Evolutionary conservation across 148 eudicot genomes (phyloP).

Genomic region (Heliamphora exappendiculata): DNA sequence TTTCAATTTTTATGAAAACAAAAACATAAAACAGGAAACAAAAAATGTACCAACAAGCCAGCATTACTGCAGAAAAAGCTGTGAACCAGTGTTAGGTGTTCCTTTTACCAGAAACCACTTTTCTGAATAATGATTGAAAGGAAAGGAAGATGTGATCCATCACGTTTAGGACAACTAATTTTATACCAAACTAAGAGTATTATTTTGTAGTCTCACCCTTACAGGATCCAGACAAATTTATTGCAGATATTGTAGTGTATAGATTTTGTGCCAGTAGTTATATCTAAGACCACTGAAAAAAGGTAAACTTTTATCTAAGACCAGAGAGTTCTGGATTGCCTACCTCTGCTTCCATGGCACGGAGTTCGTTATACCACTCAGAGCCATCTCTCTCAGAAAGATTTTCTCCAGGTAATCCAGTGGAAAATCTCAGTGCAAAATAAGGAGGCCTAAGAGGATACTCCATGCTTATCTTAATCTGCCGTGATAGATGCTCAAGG

Average conservation of each 20-base stretch:
- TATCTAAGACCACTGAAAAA: neutral
- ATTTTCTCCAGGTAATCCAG: conserved; percentile 34
- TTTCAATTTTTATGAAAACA: no score
- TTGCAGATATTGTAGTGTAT: neutral
- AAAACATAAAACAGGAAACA: no score
- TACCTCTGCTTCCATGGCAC: conserved; percentile 98
- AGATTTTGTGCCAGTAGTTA: neutral
- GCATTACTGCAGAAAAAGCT: neutral
- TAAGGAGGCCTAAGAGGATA: conserved; percentile 91
- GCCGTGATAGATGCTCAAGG: conserved; percentile 23
- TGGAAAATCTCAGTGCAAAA: conserved; percentile 37
- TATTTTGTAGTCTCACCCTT: neutral
- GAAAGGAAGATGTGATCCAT: neutral
- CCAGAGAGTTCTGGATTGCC: conserved; percentile 13
- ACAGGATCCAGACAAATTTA: conserved; percentile 1
- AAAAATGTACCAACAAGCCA: no score
- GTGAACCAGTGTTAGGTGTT: neutral
- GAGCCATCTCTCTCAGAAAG: conserved; percentile 28
- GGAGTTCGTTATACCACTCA: conserved; percentile 75
- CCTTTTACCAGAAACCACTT: neutral
- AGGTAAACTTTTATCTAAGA: conserved; percentile 2
- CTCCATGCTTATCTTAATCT: conserved; percentile 77
- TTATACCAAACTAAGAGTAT: neutral
- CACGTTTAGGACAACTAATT: neutral
- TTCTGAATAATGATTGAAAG: neutral